phyloP scores from a whole-genome alignment of 106 monocot genomes.

The Hemerocallis citrina region DNA sequence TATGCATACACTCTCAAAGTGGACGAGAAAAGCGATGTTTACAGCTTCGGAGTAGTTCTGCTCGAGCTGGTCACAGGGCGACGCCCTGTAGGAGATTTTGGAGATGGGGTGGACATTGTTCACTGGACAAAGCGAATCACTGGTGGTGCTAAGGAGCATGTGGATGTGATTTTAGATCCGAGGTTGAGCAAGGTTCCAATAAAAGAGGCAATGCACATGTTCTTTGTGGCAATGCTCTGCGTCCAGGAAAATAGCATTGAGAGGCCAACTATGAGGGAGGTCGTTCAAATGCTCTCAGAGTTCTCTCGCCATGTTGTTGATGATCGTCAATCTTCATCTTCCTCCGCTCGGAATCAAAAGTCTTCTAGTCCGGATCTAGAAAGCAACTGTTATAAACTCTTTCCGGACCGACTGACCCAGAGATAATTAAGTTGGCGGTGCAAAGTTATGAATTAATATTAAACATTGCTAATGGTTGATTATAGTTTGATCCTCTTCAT shows the following conservation, averaged over 20 bases:
- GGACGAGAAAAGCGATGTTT: constrained; percentile 95
- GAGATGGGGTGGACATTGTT: constrained; percentile 92
- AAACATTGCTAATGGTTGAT: not conserved
- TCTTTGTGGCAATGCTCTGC: constrained; percentile 79
- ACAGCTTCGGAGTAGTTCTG: constrained; percentile 87
- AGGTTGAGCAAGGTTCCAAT: constrained; percentile 39
- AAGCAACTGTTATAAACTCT: constrained; percentile 45
- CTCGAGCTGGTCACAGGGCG: constrained; percentile 76
- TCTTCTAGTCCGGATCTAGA: constrained; percentile 16
- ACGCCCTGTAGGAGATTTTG: constrained; percentile 73
- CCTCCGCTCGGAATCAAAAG: not conserved
- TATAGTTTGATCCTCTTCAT: too few relatives aligned
- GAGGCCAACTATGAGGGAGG: constrained; percentile 89
- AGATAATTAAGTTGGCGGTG: not conserved
- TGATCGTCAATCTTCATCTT: not conserved
- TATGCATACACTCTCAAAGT: constrained; percentile 87
- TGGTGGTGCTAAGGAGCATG: constrained; percentile 27
- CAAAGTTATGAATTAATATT: not conserved
- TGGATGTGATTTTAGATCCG: constrained; percentile 31
- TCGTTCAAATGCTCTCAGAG: constrained; percentile 89
- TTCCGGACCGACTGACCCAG: constrained; percentile 38
- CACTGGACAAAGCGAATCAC: constrained; percentile 64
- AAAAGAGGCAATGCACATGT: constrained; percentile 59
- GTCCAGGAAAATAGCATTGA: constrained; percentile 79
- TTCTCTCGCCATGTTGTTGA: constrained; percentile 35